Evolutionary conservation across 2,329 filamentous ascomycete species (phyloP), one percentile per base, ranked within the genome.

Genomic region (Ceratocystis lukuohia): DNA sequence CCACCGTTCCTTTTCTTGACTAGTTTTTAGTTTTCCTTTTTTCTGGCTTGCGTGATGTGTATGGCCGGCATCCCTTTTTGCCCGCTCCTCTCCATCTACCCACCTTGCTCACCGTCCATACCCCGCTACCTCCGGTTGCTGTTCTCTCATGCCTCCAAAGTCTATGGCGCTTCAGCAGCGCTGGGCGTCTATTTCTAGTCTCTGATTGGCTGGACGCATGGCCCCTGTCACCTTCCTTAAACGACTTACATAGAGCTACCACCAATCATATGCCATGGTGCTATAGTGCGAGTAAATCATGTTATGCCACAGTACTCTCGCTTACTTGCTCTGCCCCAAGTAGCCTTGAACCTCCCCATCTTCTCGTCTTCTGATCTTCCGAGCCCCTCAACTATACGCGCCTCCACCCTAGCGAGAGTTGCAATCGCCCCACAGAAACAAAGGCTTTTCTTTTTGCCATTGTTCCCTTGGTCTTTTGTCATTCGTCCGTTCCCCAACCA

Each of bases 181-280:
- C 63, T 72, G 70, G 68, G 71, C 75, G 75, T 76, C 59, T 68
- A 68, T 79, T 78, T 78, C 3, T 30, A 10, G 25, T 0, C n/a
- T 50, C 6, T 62, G 65, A 66, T 66, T 66, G 65, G 65, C 57
- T 41, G 28, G 20, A n/a, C 1, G 33, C 20, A 22, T 50, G 25
- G 5, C 20, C 62, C 45, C 59, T 61, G 57, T 63, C 48, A 53
- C 15, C 0, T 25, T 53, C 20, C 15, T 25, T 15, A 28, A 66
- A 50, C 25, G 46, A 48, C 50, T 66, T 44, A 56, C 45, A 50
- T 8, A 61, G n/a, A 62, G 46, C 28, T n/a, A 30, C 0, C 53
- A 30, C 65, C 59, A 66, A 63, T 66, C 65, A 66, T 5, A 15
- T 0, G 30, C n/a, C 15, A 44, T 20, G 20, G 20, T 20, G 15